Percentiles rank a stretch among this genome's conserved stretches.
Conservation (phyloP, 2,329 filamentous ascomycete species). For the Xylariales sp. region DNA sequence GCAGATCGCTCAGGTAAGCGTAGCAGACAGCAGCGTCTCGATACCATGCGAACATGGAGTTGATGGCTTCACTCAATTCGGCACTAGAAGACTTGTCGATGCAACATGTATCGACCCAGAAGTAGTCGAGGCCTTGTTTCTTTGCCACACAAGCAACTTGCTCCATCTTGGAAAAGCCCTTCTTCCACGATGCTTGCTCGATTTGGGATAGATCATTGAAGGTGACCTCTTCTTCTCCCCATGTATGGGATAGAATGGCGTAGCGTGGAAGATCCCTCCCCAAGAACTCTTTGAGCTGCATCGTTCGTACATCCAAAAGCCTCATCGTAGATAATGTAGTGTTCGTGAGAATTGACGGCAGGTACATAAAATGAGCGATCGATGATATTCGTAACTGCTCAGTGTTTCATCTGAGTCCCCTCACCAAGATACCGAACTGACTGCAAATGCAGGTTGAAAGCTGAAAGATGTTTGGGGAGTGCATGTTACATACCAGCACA, state of each 20-base stretch:
- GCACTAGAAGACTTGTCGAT: background rate
- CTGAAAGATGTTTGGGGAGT: no score
- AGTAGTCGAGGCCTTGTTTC: background rate
- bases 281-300: slow-evolving; percentile 2
- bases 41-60: background rate
- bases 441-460: no score
- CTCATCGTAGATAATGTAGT: no score
- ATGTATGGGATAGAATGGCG: background rate
- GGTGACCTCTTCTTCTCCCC: slow-evolving; percentile 1
- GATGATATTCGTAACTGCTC: no score
- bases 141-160: background rate
- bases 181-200: background rate
- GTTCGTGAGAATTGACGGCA: no score
- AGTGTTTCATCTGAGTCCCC: no score
- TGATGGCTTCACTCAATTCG: background rate
- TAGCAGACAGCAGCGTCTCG: background rate
- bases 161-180: background rate
- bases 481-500: no score
- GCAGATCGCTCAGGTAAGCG: background rate
- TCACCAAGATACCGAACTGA: no score
- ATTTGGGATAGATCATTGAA: background rate
- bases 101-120: background rate
- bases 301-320: background rate
- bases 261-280: background rate
- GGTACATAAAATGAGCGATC: no score